Evolutionary conservation across 2,329 filamentous ascomycete genomes (phyloP).

Genomic region (Exophiala sp.): DNA sequence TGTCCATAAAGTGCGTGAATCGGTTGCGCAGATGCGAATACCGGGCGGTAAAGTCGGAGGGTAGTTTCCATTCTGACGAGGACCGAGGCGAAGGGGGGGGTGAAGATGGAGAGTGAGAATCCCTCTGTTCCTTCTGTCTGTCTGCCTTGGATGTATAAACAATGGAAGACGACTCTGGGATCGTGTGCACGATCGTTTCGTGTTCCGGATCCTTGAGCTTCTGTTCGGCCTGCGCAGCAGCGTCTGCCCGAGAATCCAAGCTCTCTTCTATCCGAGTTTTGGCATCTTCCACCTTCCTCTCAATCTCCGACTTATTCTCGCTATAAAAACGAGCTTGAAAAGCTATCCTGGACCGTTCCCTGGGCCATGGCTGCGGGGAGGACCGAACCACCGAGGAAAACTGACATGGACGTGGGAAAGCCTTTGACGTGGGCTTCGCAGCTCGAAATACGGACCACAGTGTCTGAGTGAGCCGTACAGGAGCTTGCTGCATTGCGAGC

Average conservation of each 20-base stretch:
- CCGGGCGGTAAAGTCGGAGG: conserved; percentile 49
- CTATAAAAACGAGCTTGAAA: conserved; percentile 27
- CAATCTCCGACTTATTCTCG: conserved; percentile 21
- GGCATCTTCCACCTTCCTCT: conserved; percentile 24
- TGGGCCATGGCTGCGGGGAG: conserved; percentile 11
- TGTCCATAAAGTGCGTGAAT: conserved; percentile 75
- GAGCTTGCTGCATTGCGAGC: conserved; percentile 29
- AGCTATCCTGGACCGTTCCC: conserved; percentile 11
- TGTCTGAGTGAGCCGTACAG: conserved; percentile 27
- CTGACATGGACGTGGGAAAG: conserved; percentile 8
- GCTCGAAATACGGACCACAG: conserved; percentile 29
- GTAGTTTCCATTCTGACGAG: conserved; percentile 36
- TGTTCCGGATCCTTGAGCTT: conserved; percentile 20
- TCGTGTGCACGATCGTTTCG: conserved; percentile 27
- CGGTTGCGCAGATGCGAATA: conserved; percentile 53
- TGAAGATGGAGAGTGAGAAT: conserved; percentile 31
- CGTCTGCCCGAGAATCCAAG: conserved; percentile 24
- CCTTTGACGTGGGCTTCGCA: conserved; percentile 20
- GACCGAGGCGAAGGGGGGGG: background rate
- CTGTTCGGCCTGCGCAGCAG: conserved; percentile 12
- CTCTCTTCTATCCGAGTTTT: conserved; percentile 24
- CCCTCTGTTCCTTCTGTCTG: conserved; percentile 2
- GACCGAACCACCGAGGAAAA: conserved; percentile 9
- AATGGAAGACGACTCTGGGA: conserved; percentile 27
- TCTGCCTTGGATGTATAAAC: conserved; percentile 16